Evolutionary conservation across 345 rosid species (phyloP).

Genomic region (Moricandia arvensis): DNA sequence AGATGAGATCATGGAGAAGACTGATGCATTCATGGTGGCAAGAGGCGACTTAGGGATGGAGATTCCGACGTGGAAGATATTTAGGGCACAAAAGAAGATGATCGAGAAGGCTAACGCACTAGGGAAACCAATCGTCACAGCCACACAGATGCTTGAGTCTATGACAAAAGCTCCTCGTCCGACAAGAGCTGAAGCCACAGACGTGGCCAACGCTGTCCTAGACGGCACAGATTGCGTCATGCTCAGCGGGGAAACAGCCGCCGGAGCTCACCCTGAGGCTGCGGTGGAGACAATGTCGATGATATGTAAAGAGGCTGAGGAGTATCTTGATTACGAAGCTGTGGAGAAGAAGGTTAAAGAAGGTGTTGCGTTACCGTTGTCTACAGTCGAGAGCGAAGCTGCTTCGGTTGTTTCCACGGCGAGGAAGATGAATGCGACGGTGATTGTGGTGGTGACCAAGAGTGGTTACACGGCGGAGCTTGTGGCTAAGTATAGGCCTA

Average conservation of each 20-base stretch:
- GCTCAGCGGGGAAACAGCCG: constrained; percentile 16
- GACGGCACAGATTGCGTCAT: constrained; percentile 13
- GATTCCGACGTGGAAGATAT: neutral
- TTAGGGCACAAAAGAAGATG: constrained; percentile 7
- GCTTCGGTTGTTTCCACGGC: constrained; percentile 4
- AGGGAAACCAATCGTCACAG: constrained; percentile 11
- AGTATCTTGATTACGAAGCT: neutral
- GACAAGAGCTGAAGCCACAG: constrained; percentile 14
- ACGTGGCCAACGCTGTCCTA: constrained; percentile 1
- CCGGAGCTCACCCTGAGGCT: constrained; percentile 11
- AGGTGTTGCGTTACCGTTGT: neutral
- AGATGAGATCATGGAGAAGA: constrained; percentile 9
- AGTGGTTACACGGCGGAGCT: constrained; percentile 8
- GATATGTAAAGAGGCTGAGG: constrained; percentile 11
- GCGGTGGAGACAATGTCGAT: constrained; percentile 5
- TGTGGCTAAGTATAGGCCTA: constrained; percentile 11
- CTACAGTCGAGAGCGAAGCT: neutral
- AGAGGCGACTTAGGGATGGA: constrained; percentile 16
- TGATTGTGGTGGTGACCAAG: neutral
- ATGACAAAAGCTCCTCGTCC: constrained; percentile 17
- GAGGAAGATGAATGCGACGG: neutral
- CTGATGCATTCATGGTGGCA: constrained; percentile 16
- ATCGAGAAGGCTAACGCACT: constrained; percentile 12
- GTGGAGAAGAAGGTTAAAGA: neutral
- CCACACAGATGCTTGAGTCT: constrained; percentile 7